Evolutionary conservation across 371 early-diverging fungal species (phyloP), one percentile per base, ranked within the genome.

Genomic region (Mucor mucedo): DNA sequence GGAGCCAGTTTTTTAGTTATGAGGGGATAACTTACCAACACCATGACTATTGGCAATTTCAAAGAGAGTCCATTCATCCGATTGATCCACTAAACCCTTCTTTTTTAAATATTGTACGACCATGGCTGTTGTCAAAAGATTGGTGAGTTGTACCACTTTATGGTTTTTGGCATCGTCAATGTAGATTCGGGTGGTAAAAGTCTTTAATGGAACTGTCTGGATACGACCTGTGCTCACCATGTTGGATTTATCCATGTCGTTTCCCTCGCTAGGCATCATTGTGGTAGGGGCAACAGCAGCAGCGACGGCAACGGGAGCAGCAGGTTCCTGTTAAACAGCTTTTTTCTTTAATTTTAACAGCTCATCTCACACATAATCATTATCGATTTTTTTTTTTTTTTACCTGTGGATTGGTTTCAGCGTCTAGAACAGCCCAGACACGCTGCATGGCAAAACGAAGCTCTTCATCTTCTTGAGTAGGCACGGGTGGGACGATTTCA

Each of bases 61-160:
- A 81, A 96, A 97, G 40, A 97, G 74, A 2, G 93, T 89, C 95
- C 96, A 97, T 14, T 82, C 82, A 54, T 85, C 85, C 45, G 82
- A 80, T 38, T 80, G 78, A 27, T 83, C 84, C 58, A 92, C 70
- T 30, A 84, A 73, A 21, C 80, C 83, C 56, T 85, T 82, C 62
- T 84, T 77, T 52, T 81, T 78, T 45, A 96, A 71, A 66, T 88
- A 89, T 27, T 84, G 78, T 52, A 93, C 63, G 5, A 91, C 87
- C 76, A 88, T 85, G 30, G 88, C 87, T 21, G 92, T 85, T 10
- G 92, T 87, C 72, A 93, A 85, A 41, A 87, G 73, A 48, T 87
- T 79, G 4, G 89, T 93, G 50, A 95, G 63, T 52, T 91, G 87
- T 41, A 94, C 76, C 2, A 89, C 89, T 69, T 91, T 88, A 82